Base-by-base conservation (phyloP, 2,329 filamentous ascomycete genomes). In the Boeremia lycopersici region DNA sequence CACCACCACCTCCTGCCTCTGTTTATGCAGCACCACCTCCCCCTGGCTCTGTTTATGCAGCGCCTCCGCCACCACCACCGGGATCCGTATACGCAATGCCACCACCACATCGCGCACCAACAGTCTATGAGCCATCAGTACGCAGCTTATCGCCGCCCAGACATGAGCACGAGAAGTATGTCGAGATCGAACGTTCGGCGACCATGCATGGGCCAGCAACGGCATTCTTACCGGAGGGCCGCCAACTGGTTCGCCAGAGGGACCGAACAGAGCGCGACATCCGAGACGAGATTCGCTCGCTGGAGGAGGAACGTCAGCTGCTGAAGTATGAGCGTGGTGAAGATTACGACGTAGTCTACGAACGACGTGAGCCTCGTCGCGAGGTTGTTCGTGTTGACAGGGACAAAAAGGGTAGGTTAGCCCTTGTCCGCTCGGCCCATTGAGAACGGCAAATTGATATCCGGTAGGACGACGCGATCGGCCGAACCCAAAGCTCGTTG, bases 381-480 rank as follows among this genome's bases (percentile, higher is more conserved):
- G 84, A 86, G 55, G 76, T 87, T 48, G 80, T 89, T 60, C 82
- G 89, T 65, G 86, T 96, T 68, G 89, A 91, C 78, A 91, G 89
- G 82, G 91, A 97, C 79, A 89, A 89, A 82, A 95, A 90, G 92
- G 92, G 93, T 96, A 95, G 88, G 89, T 87, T 95, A 86, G 86
- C 87, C 81, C 87, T 93, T 79, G 90, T 89, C 80, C 84, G 90
- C 77, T 89, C 89, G 71, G 86, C 87, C 79, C 83, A 86, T 70
- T 76, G 71, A 61, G 64, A 65, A 65, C 58, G 64, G 64, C 56
- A 58, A 45, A 63, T 73, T 74, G 72, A 77, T 70, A 53, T 63
- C 69, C 64, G 57, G 68, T 66, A 73, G 73, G 62, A 60, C 70
- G 70, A 60, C 67, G 64, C 57, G 69, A 71, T 54, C 56, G 58